phyloP scores from a whole-genome alignment of 2,329 filamentous ascomycete species.

The Arthroderma uncinatum region DNA sequence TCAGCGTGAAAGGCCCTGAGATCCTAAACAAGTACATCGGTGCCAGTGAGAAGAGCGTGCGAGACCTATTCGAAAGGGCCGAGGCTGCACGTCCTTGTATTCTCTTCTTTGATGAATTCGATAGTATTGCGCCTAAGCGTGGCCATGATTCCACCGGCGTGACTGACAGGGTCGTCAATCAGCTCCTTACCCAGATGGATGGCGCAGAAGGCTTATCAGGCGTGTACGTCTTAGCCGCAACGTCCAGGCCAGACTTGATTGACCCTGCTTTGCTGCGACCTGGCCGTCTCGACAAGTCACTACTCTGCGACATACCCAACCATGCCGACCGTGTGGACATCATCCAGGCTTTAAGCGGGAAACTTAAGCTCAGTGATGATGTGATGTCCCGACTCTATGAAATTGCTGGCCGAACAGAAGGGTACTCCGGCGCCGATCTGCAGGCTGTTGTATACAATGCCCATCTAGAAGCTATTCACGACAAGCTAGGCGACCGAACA shows the following conservation, averaged over 20 bases:
- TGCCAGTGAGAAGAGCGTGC: constrained; percentile 88
- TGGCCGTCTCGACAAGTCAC: constrained; percentile 81
- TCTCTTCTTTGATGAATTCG: constrained; percentile 97
- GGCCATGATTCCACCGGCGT: constrained; percentile 96
- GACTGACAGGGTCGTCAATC: constrained; percentile 97
- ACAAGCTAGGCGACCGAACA: constrained; percentile 57
- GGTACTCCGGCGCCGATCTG: constrained; percentile 87
- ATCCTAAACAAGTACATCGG: constrained; percentile 99
- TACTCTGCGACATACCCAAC: constrained; percentile 81
- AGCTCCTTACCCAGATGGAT: constrained; percentile 97
- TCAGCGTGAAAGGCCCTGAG: constrained; percentile 94
- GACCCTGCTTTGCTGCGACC: constrained; percentile 87
- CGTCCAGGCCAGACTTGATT: constrained; percentile 84
- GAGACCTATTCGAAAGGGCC: constrained; percentile 88
- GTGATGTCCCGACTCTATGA: constrained; percentile 56
- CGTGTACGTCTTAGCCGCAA: constrained; percentile 93
- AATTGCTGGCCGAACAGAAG: constrained; percentile 68
- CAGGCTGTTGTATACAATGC: constrained; percentile 94
- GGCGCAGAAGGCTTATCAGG: constrained; percentile 89
- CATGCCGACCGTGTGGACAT: constrained; percentile 79
- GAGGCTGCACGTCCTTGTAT: constrained; percentile 79
- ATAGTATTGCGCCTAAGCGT: constrained; percentile 92
- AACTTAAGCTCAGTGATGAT: constrained; percentile 61
- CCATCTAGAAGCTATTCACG: constrained; percentile 92
- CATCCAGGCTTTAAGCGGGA: constrained; percentile 67